Conservation (phyloP, 176 grass and related monocot species). For the Dendrocalamus sinicus region DNA sequence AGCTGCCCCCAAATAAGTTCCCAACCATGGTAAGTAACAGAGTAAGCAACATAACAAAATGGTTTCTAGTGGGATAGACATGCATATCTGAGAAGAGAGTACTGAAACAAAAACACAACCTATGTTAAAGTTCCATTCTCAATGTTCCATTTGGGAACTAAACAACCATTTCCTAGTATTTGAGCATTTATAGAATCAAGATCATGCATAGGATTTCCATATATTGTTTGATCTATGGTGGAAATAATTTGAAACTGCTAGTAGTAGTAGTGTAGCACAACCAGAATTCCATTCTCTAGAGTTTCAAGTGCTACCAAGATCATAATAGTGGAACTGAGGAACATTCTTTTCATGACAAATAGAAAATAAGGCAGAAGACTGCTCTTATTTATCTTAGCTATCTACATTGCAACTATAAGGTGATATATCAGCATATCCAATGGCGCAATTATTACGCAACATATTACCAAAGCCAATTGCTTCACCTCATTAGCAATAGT, state of each 20-base stretch:
- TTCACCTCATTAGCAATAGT: too few relatives aligned
- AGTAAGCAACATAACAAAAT: too few relatives aligned
- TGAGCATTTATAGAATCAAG: not conserved
- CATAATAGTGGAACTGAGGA: not conserved
- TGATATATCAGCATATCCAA: too few relatives aligned
- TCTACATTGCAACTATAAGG: too few relatives aligned
- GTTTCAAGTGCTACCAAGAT: not conserved
- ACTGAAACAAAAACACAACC: not conserved
- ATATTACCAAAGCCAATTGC: too few relatives aligned
- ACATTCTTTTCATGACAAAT: not conserved
- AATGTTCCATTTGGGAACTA: not conserved
- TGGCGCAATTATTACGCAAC: too few relatives aligned
- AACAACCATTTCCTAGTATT: not conserved
- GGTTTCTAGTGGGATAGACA: too few relatives aligned
- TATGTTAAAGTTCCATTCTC: not conserved
- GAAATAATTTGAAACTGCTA: not conserved
- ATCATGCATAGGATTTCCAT: not conserved
- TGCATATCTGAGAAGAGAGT: not conserved
- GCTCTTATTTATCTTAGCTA: not conserved
- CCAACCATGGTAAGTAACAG: not conserved
- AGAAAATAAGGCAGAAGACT: not conserved
- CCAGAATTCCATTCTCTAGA: not conserved
- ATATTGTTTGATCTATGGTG: not conserved
- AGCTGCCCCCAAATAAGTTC: slow-evolving; percentile 48
- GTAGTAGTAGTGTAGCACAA: not conserved